Evolutionary conservation across 2,329 filamentous ascomycete genomes (phyloP).

Genomic region (Xylariales sp.): DNA sequence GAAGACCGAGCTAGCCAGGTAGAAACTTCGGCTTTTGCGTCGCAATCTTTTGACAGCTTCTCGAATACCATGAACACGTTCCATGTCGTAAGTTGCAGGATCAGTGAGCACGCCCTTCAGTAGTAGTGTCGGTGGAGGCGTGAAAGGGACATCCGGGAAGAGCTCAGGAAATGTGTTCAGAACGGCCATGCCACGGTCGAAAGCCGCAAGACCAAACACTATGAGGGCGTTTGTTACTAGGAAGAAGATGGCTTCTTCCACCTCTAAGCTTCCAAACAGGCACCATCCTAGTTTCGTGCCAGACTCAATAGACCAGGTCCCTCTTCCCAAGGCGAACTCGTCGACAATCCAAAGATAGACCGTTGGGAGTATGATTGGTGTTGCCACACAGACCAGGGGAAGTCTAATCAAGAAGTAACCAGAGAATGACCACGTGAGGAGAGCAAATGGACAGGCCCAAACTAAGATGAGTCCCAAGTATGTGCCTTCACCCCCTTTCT

Average conservation of each 20-base stretch:
- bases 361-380: conserved; percentile 60
- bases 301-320: conserved; percentile 66
- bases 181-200: conserved; percentile 65
- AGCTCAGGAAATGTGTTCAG: conserved; percentile 56
- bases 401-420: conserved; percentile 60
- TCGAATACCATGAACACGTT: conserved; percentile 51
- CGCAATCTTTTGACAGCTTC: conserved; percentile 55
- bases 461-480: conserved; percentile 66
- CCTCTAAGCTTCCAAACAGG: conserved; percentile 61
- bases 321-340: conserved; percentile 59
- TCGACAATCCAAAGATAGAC: conserved; percentile 70
- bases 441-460: conserved; percentile 63
- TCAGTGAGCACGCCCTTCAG: conserved; percentile 45
- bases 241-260: conserved; percentile 74
- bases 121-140: conserved; percentile 45
- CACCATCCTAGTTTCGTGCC: conserved; percentile 62
- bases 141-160: conserved; percentile 45
- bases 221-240: conserved; percentile 64
- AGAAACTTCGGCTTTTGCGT: conserved; percentile 68
- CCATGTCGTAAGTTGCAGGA: conserved; percentile 48
- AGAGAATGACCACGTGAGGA: conserved; percentile 59
- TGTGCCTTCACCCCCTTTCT: conserved; percentile 45
- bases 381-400: conserved; percentile 50
- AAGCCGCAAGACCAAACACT: conserved; percentile 63
- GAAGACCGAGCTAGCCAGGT: conserved; percentile 66